Evolutionary conservation across 192 early-diverging fungal genomes (phyloP).

Genomic region (Jimgerdemannia lactiflua): DNA sequence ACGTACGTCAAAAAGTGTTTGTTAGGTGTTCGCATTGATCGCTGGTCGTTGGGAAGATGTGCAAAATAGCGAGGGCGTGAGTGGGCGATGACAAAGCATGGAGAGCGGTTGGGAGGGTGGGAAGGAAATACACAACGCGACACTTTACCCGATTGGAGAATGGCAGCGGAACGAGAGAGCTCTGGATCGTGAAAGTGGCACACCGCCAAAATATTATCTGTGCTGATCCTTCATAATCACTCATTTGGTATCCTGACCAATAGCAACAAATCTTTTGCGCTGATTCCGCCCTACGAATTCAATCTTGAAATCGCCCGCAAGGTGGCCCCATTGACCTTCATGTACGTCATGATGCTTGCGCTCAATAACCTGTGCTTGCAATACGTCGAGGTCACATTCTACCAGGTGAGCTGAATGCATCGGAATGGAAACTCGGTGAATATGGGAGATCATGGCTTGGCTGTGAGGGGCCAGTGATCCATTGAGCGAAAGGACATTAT

Average conservation of each 20-base stretch:
- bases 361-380: slow-evolving; percentile 64
- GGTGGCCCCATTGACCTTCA: slow-evolving; percentile 56
- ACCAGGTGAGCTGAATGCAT: slow-evolving; percentile 38
- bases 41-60: neutral
- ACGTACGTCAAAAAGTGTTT: slow-evolving; percentile 28
- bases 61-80: neutral
- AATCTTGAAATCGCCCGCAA: slow-evolving; percentile 44
- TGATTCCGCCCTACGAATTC: slow-evolving; percentile 66
- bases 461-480: too few species aligned
- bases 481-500: too few species aligned
- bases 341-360: slow-evolving; percentile 65
- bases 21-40: neutral
- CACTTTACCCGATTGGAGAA: too few species aligned
- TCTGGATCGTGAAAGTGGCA: too few species aligned
- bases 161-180: too few species aligned
- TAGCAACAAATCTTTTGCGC: slow-evolving; percentile 45
- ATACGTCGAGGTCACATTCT: slow-evolving; percentile 67
- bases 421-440: neutral
- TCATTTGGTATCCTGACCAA: neutral
- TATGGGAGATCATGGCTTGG: neutral
- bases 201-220: too few species aligned
- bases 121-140: too few species aligned
- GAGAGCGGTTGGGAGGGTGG: too few species aligned
- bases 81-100: too few species aligned
- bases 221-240: too few species aligned